Evolutionary conservation across 192 early-diverging fungal genomes (phyloP).

Genomic region (Coemansia sp.): DNA sequence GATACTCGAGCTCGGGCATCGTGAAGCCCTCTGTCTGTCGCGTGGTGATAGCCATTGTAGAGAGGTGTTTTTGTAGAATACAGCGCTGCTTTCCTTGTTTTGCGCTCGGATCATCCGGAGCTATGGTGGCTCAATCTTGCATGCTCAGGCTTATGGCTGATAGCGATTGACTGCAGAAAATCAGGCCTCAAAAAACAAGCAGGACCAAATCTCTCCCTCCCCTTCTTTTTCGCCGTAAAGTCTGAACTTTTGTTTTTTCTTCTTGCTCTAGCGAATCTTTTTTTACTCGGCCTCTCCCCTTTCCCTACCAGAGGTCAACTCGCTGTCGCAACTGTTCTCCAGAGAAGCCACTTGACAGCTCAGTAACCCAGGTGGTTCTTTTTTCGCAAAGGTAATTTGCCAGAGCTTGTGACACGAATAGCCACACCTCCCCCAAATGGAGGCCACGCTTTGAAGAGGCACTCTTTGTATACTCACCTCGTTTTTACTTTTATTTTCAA

Average conservation of each 20-base stretch:
- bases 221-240: neutral
- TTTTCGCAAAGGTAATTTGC: too few relatives aligned
- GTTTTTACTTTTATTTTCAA: constrained; percentile 1
- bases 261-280: neutral
- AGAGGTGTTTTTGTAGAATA: neutral
- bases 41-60: constrained; percentile 34
- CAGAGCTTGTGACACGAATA: too few relatives aligned
- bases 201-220: neutral
- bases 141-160: neutral
- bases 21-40: constrained; percentile 58
- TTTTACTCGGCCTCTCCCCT: neutral
- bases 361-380: neutral
- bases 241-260: neutral
- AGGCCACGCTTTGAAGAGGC: neutral
- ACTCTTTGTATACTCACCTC: neutral
- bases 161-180: neutral
- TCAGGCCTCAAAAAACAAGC: neutral
- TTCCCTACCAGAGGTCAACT: neutral
- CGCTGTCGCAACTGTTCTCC: neutral
- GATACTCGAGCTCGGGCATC: constrained; percentile 82
- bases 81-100: neutral
- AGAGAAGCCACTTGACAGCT: neutral
- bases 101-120: neutral
- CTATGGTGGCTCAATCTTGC: neutral
- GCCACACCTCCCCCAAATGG: neutral